phyloP scores from a whole-genome alignment of 2,329 filamentous ascomycete species.

The Stylonectria norvegica region DNA sequence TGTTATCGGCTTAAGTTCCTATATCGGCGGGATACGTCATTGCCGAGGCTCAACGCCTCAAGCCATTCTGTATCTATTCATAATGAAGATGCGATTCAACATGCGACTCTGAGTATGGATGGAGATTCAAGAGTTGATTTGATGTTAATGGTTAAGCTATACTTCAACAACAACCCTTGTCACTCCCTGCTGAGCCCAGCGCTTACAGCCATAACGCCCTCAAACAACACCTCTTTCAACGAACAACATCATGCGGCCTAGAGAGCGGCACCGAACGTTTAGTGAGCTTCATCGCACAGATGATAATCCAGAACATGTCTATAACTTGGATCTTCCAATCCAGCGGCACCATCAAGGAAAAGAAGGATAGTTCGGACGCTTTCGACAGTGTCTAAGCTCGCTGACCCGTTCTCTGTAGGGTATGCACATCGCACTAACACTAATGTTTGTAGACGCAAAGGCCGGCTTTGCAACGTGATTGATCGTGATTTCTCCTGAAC shows the following conservation, averaged over 20 bases:
- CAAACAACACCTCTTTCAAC: constrained; percentile 18
- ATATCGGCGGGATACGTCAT: constrained; percentile 3
- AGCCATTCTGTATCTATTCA: no score
- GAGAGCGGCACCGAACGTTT: constrained; percentile 15
- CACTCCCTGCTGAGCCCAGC: no score
- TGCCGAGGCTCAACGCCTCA: constrained; percentile 39
- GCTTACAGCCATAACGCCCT: constrained; percentile 13
- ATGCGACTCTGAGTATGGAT: no score
- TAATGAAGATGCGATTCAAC: no score
- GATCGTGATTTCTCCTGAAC: constrained; percentile 34
- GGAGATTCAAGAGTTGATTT: no score
- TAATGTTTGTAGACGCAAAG: constrained; percentile 12
- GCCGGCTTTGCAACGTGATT: constrained; percentile 34
- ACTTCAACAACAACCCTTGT: no score
- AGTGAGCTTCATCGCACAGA: constrained; percentile 25
- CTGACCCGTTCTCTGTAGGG: constrained; percentile 40
- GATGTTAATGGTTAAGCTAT: no score
- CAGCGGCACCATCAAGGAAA: constrained; percentile 32
- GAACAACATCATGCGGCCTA: constrained; percentile 25
- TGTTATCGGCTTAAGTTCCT: background rate
- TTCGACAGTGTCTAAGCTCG: constrained; percentile 26
- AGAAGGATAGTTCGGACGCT: constrained; percentile 28
- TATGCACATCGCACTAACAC: constrained; percentile 33
- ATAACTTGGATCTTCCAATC: constrained; percentile 32
- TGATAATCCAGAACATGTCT: no score